Base-by-base conservation (phyloP, 805 yeast species). In the Lipomyces orientalis region DNA sequence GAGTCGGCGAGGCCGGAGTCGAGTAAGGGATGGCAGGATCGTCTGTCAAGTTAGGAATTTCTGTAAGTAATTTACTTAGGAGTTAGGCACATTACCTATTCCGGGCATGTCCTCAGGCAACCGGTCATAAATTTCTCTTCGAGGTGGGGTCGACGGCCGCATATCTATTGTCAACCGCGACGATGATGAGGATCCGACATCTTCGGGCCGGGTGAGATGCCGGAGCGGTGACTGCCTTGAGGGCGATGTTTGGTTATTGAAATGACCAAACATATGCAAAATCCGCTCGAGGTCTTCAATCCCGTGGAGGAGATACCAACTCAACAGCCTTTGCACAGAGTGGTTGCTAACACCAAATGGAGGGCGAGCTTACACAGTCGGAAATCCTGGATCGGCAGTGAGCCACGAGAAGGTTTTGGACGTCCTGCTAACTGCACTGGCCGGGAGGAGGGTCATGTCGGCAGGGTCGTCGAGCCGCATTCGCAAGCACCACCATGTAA, bases 1-100 rank as follows among this genome's bases (percentile, higher is more conserved):
- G 46, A 12, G 69, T 68, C 9, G 71, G 71, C 16, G 71, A 65
- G 2, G 71, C 61, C n/a, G 71, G 71, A 16, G 65, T 58, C 6
- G 71, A 68, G 34, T 68, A 68, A n/a, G 71, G 71, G 43, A 58
- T 65, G 14, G 71, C 66, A 8, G 67, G 66, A 62, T 68, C 71
- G 14, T 65, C 71, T 67, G 5, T 19, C 46, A 33, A 5, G 55
- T 31, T 52, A 31, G 31, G n/a, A 52, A 25, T 52, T 25, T 4
- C n/a, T 22, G n/a, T 25, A 25, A 4, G 2, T 7, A 52, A 6
- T 25, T 25, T 25, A 6, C 8, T 12, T 12, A 0, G 29, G 10
- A 52, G 22, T 52, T 4, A 12, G 35, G 22, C 6, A 58, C 43
- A 25, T 43, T 14, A 43, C 54, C 54, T 25, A 22, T 37, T 3